Base-by-base conservation (phyloP, 2,329 filamentous ascomycete genomes). In the Calonectria ilicicola region DNA sequence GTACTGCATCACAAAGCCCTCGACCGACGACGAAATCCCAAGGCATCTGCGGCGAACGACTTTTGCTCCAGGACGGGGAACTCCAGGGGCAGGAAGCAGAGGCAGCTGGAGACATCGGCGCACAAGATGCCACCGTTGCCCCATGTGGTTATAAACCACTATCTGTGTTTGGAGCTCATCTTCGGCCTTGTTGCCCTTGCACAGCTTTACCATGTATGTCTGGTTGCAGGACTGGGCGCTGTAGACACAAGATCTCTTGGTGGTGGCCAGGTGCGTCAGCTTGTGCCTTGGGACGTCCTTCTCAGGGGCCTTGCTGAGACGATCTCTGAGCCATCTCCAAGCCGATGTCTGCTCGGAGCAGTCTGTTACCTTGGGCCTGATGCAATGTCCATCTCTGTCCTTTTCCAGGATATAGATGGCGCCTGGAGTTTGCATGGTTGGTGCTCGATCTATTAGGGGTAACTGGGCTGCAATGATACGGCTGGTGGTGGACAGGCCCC, bases 1-100 rank as follows among this genome's bases (percentile, higher is more conserved):
- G 14, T 26, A 58, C 12, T 32, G 27, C 29, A 67, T 69, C 4
- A 69, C 35, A 38, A 69, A 72, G 9, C 76, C 75, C 6, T 62
- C 26, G 0, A 35, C 26, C n/a, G 42, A 17, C 9, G 27, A 27
- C 3, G 38, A 47, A 10, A 38, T 8, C 15, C 60, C 60, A 9
- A 32, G 38, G 10, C 27, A 53, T 19, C 42, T 44, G 10, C 62
- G 42, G 3, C 56, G 23, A 17, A 70, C 23, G 26, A 77, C 67
- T 15, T 40, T 38, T 6, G 46, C 40, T 8, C 5, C 38, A 6
- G 69, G 65, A 17, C 38, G 47, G 4, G 75, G 63, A 23, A 77
- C 47, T 17, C n/a, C 42, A 12, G 71, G 35, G 21, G 14, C 14
- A 3, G 14, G 42, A 5, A 44, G 23, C 12, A 3, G 10, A n/a